phyloP scores from a whole-genome alignment of 192 early-diverging fungal species.

The Coemansia sp. region DNA sequence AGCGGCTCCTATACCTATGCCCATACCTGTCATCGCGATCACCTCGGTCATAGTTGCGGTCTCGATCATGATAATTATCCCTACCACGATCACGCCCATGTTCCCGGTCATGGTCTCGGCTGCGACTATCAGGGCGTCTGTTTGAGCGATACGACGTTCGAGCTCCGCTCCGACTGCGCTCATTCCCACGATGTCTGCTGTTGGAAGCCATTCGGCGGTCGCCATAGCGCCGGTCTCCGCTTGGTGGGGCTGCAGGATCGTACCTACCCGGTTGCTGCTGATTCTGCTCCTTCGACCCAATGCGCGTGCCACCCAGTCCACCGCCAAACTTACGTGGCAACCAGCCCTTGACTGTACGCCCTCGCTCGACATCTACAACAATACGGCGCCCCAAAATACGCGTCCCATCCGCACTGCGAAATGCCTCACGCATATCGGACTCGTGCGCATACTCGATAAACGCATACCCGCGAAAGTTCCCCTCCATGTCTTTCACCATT shows the following conservation, averaged over 20 bases:
- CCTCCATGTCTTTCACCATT: slow-evolving; percentile 67
- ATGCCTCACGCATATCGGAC: slow-evolving; percentile 67
- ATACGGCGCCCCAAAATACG: slow-evolving; percentile 82
- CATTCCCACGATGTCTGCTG: slow-evolving; percentile 11
- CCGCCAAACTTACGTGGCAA: slow-evolving; percentile 59
- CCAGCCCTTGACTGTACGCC: slow-evolving; percentile 96
- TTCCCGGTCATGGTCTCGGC: background rate
- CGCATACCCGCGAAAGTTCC: slow-evolving; percentile 87
- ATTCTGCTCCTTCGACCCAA: slow-evolving; percentile 37
- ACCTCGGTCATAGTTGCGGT: slow-evolving; percentile 13
- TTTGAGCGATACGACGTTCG: slow-evolving; percentile 6
- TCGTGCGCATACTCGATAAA: slow-evolving; percentile 95
- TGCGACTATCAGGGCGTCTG: slow-evolving; percentile 5
- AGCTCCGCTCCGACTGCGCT: slow-evolving; percentile 20
- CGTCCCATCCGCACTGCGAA: slow-evolving; percentile 75
- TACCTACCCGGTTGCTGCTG: slow-evolving; percentile 42
- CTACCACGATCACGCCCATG: slow-evolving; percentile 8
- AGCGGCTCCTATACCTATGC: slow-evolving; percentile 38
- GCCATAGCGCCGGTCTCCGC: slow-evolving; percentile 11
- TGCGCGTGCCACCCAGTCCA: slow-evolving; percentile 47
- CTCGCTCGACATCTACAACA: slow-evolving; percentile 93
- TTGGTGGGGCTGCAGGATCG: slow-evolving; percentile 19
- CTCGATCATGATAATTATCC: slow-evolving; percentile 8
- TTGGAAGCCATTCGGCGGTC: slow-evolving; percentile 12
- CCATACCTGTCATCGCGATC: slow-evolving; percentile 21